A percentile compares a stretch with the other conserved stretches of the same genome.
phyloP scores from a whole-genome alignment of 2,329 filamentous ascomycete genomes.

The Annulohypoxylon truncatum region DNA sequence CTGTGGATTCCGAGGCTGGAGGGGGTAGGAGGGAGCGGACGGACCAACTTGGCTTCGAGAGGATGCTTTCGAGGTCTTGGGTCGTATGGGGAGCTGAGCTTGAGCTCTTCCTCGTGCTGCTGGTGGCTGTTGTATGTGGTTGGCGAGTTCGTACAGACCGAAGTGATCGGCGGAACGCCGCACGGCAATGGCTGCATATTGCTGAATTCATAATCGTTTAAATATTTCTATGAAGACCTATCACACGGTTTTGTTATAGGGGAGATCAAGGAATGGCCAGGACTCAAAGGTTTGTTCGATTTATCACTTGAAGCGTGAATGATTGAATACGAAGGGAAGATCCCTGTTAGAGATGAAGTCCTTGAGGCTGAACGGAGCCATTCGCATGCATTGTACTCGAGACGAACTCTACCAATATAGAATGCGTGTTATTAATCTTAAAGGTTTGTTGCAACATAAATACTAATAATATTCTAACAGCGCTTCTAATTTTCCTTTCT shows the following conservation, averaged over 20 bases:
- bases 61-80: slow-evolving; percentile 51
- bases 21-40: slow-evolving; percentile 77
- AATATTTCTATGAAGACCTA: background rate
- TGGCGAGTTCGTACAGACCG: slow-evolving; percentile 1
- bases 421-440: background rate
- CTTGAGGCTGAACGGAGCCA: slow-evolving; percentile 32
- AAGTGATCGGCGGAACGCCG: slow-evolving; percentile 34
- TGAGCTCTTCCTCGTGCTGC: slow-evolving; percentile 7
- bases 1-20: slow-evolving; percentile 49
- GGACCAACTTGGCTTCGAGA: slow-evolving; percentile 84
- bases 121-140: slow-evolving; percentile 5
- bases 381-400: background rate
- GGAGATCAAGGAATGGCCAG: background rate
- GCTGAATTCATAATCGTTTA: slow-evolving; percentile 41
- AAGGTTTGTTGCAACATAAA: too few relatives aligned
- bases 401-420: background rate
- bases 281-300: background rate
- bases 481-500: background rate
- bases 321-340: slow-evolving; percentile 11
- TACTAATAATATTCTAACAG: too few relatives aligned
- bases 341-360: slow-evolving; percentile 20
- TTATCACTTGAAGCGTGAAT: background rate
- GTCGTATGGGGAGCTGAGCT: background rate
- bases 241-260: background rate
- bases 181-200: slow-evolving; percentile 45